A percentile compares a stretch with the other conserved stretches of the same genome.
Evolutionary conservation across 2,329 filamentous ascomycete genomes (phyloP).

Genomic region (Fusarium nodosum): DNA sequence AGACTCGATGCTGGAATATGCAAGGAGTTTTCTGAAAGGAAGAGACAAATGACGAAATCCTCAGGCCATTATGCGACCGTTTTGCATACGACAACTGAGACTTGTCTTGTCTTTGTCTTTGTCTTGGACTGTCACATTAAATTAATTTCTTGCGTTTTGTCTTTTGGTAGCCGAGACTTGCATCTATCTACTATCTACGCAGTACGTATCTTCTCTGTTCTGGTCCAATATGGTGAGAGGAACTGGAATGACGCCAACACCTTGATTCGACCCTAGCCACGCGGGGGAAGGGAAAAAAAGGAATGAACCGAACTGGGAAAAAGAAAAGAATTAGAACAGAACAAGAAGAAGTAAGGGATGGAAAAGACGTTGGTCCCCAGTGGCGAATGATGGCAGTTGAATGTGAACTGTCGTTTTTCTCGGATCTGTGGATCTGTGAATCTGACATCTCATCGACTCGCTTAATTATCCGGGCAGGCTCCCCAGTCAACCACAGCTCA

Average conservation of each 20-base stretch:
- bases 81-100: slow-evolving; percentile 10
- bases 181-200: slow-evolving; percentile 3
- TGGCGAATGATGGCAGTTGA: not conserved
- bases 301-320: not conserved
- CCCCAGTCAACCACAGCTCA: not conserved
- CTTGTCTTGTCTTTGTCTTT: not conserved
- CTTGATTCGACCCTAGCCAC: not conserved
- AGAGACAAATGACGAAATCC: slow-evolving; percentile 12
- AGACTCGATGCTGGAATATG: slow-evolving; percentile 5
- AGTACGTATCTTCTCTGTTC: not conserved
- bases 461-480: not conserved
- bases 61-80: slow-evolving; percentile 13
- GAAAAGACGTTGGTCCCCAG: not conserved
- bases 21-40: slow-evolving; percentile 14
- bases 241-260: slow-evolving; percentile 30
- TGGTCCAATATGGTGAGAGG: not conserved
- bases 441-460: slow-evolving; percentile 6
- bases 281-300: not conserved
- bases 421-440: slow-evolving; percentile 1
- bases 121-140: not conserved
- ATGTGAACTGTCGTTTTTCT: slow-evolving; percentile 20
- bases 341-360: not conserved
- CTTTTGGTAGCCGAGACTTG: slow-evolving; percentile 38
- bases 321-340: not conserved
- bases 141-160: not conserved